phyloP scores from a whole-genome alignment of 257 asterid species.

The Cinchona pubescens region DNA sequence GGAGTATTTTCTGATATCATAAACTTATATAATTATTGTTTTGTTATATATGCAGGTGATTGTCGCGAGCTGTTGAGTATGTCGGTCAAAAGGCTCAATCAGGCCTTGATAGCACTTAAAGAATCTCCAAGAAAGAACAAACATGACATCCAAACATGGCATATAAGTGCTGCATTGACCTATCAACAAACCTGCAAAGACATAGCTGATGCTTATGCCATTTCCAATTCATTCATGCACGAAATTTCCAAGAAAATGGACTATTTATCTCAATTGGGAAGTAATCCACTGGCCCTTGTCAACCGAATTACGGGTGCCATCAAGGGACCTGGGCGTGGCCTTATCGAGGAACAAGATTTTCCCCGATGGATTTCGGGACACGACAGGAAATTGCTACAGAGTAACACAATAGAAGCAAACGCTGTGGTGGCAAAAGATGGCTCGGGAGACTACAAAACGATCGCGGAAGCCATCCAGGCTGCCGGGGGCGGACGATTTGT shows the following conservation, averaged over 20 bases:
- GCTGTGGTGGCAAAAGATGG: constrained; percentile 80
- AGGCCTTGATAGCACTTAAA: constrained; percentile 46
- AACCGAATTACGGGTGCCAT: constrained; percentile 33
- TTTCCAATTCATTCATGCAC: constrained; percentile 30
- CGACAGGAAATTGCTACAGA: constrained; percentile 50
- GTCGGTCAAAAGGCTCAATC: constrained; percentile 49
- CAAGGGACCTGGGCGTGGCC: constrained; percentile 27
- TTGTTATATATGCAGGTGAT: constrained; percentile 26
- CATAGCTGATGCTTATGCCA: constrained; percentile 28
- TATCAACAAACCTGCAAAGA: constrained; percentile 73
- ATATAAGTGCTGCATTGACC: constrained; percentile 71
- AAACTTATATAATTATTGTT: not conserved
- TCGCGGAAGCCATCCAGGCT: constrained; percentile 56
- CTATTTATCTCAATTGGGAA: constrained; percentile 45
- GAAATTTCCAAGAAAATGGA: constrained; percentile 55
- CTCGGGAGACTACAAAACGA: constrained; percentile 48
- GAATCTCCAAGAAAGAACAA: constrained; percentile 46
- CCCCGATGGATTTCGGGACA: constrained; percentile 49
- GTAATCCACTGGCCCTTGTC: constrained; percentile 59
- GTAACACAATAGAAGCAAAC: constrained; percentile 35
- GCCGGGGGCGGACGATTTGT: constrained; percentile 60
- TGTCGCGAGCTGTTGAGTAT: constrained; percentile 54
- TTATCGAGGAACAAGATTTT: constrained; percentile 21
- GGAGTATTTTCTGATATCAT: not conserved
- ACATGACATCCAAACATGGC: constrained; percentile 68